A percentile compares a stretch with the other conserved stretches of the same genome.
These are phyloP conservation scores for Lanmaoa rubissima DNA, from an alignment of 768 basidiomycete genomes.

Conservation along the genomic window DNA sequence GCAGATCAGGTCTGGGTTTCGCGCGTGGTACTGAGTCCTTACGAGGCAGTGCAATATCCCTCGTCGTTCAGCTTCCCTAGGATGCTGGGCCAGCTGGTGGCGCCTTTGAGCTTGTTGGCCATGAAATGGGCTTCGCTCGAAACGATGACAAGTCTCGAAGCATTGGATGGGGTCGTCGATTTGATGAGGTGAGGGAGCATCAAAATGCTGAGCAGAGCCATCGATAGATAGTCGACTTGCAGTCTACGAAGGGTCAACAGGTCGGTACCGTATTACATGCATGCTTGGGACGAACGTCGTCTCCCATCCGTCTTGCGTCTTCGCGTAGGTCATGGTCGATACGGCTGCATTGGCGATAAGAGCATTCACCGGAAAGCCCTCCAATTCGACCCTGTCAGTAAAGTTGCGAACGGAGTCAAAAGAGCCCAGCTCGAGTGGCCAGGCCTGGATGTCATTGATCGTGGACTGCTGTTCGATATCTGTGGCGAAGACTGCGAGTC, in stretches of 20 bases:
- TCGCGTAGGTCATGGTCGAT: constrained; percentile 10
- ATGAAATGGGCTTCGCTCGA: constrained; percentile 30
- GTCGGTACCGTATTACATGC: not conserved
- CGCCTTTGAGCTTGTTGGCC: constrained; percentile 8
- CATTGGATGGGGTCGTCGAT: constrained; percentile 20
- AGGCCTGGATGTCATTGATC: constrained; percentile 21
- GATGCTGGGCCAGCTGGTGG: constrained; percentile 23
- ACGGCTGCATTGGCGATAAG: constrained; percentile 35
- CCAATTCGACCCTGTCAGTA: constrained; percentile 26
- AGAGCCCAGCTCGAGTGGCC: constrained; percentile 34
- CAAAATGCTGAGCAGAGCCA: constrained; percentile 33
- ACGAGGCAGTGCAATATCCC: constrained; percentile 28
- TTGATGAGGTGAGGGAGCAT: constrained; percentile 36
- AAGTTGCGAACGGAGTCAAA: constrained; percentile 36
- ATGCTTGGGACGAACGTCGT: constrained; percentile 26
- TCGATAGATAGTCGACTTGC: constrained; percentile 38
- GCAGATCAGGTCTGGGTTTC: not conserved
- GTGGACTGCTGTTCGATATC: constrained; percentile 18
- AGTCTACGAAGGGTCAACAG: constrained; percentile 19
- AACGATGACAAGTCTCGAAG: constrained; percentile 31
- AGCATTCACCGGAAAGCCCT: constrained; percentile 27
- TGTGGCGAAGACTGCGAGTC: constrained; percentile 1
- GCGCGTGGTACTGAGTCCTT: constrained; percentile 6
- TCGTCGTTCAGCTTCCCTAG: constrained; percentile 28
- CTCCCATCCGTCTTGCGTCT: constrained; percentile 39